These are phyloP conservation scores for Russula vinacea DNA, from an alignment of 768 basidiomycete species.

Conservation along the genomic window DNA sequence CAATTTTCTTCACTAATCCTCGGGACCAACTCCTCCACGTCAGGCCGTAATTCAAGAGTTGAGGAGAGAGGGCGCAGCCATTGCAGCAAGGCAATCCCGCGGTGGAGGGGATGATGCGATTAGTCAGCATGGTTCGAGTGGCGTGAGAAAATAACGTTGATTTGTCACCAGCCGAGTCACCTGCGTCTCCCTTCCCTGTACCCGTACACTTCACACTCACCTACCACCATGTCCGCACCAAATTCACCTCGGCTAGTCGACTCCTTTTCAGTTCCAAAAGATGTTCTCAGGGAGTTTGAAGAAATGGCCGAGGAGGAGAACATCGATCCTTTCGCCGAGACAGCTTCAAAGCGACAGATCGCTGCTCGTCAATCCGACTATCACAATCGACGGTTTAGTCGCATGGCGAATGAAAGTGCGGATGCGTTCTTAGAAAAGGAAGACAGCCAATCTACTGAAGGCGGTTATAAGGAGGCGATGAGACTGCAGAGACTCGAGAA, in stretches of 20 bases:
- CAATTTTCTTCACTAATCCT: too few relatives aligned
- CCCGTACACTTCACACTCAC: not conserved
- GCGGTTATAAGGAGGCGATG: slow-evolving; percentile 97
- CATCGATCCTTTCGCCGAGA: slow-evolving; percentile 88
- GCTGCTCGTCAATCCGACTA: slow-evolving; percentile 93
- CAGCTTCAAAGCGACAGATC: slow-evolving; percentile 89
- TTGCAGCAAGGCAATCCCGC: slow-evolving; percentile 11
- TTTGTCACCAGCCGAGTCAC: slow-evolving; percentile 10
- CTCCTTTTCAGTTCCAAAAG: slow-evolving; percentile 90
- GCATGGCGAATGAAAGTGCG: slow-evolving; percentile 74
- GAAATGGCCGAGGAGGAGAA: slow-evolving; percentile 93
- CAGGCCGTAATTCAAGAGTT: slow-evolving; percentile 29
- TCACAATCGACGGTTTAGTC: slow-evolving; percentile 85
- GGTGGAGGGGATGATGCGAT: slow-evolving; percentile 1
- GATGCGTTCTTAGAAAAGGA: slow-evolving; percentile 71
- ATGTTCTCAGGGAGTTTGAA: slow-evolving; percentile 90
- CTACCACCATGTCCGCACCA: slow-evolving; percentile 34
- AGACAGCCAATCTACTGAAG: slow-evolving; percentile 69
- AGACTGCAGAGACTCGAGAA: slow-evolving; percentile 84
- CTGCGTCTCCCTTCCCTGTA: not conserved
- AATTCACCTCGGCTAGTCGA: slow-evolving; percentile 65
- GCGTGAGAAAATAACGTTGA: slow-evolving; percentile 14
- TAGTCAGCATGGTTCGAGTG: slow-evolving; percentile 6
- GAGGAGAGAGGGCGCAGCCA: slow-evolving; percentile 23
- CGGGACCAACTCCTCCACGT: not conserved